These are phyloP conservation scores for Agaricus subrufescens DNA, from an alignment of 768 basidiomycete species.

Conservation along the genomic window DNA sequence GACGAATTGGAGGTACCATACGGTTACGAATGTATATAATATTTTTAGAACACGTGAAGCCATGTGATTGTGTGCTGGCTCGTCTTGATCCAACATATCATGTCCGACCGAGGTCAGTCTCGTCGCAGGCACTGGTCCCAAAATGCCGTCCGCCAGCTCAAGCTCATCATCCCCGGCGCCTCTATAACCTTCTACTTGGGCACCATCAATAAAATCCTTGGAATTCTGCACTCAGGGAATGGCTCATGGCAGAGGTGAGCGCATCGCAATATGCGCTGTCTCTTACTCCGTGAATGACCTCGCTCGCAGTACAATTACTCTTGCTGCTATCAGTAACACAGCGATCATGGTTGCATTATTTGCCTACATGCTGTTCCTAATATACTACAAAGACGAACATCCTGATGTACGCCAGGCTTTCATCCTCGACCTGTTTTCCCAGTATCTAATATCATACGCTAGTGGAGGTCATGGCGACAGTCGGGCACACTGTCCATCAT, in stretches of 20 bases:
- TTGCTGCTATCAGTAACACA: slow-evolving; percentile 50
- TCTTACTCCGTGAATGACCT: too few species aligned
- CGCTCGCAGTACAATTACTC: slow-evolving; percentile 43
- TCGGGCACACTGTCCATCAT: slow-evolving; percentile 64
- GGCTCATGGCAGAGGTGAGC: slow-evolving; percentile 53
- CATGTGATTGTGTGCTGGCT: background rate
- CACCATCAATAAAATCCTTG: slow-evolving; percentile 47
- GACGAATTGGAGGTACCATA: slow-evolving; percentile 3
- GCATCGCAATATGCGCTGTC: background rate
- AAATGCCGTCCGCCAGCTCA: slow-evolving; percentile 65
- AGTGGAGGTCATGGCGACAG: slow-evolving; percentile 75
- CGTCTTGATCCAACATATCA: too few species aligned
- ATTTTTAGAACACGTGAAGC: background rate
- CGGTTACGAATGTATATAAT: background rate
- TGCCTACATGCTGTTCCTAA: slow-evolving; percentile 64
- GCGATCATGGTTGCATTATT: slow-evolving; percentile 64
- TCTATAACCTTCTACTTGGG: slow-evolving; percentile 57
- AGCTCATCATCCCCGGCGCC: slow-evolving; percentile 72
- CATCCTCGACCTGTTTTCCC: background rate
- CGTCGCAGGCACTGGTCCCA: slow-evolving; percentile 20
- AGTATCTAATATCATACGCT: background rate
- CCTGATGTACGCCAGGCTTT: slow-evolving; percentile 47
- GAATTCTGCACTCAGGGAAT: slow-evolving; percentile 30
- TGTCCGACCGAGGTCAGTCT: too few species aligned
- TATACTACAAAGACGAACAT: slow-evolving; percentile 61